Percentiles rank a stretch among this genome's conserved stretches.
phyloP scores from a whole-genome alignment of 2,329 filamentous ascomycete species.

The Microdochium nivale region DNA sequence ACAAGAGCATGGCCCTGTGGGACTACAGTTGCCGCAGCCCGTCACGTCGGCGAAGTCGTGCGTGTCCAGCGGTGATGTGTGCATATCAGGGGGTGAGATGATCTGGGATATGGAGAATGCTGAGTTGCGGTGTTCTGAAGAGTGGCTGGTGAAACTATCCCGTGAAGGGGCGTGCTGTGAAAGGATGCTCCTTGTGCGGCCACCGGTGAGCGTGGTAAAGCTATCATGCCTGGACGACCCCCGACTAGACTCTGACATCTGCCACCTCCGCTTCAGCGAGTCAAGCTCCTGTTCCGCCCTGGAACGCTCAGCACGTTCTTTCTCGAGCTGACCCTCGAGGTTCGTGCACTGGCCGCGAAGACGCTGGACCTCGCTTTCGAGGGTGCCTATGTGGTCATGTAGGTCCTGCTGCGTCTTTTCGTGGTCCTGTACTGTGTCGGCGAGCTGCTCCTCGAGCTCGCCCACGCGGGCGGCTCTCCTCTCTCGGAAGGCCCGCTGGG shows the following conservation, averaged over 20 bases:
- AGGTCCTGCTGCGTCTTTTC: conserved; percentile 49
- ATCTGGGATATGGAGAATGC: conserved; percentile 48
- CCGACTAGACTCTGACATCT: conserved; percentile 10
- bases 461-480: conserved; percentile 76
- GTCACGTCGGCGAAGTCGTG: conserved; percentile 21
- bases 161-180: conserved; percentile 8
- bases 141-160: conserved; percentile 15
- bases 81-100: conserved; percentile 41
- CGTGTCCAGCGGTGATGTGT: conserved; percentile 17
- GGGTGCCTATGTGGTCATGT: conserved; percentile 44
- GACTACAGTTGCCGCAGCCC: conserved; percentile 48
- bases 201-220: conserved; percentile 12
- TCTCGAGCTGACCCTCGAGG: conserved; percentile 55
- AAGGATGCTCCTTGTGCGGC: not conserved
- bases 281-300: conserved; percentile 20
- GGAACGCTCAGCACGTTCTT: conserved; percentile 42
- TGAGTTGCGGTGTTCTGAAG: conserved; percentile 18
- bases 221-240: conserved; percentile 17
- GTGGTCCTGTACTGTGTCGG: conserved; percentile 48
- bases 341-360: conserved; percentile 53
- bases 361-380: conserved; percentile 60
- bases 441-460: conserved; percentile 61
- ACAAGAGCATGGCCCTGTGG: conserved; percentile 46
- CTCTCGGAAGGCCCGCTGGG: conserved; percentile 85
- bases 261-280: conserved; percentile 14